Percentiles rank a stretch among this genome's conserved stretches.
Conservation (phyloP, 2,329 filamentous ascomycete species). For the Scopulariopsis brevicaulis region DNA sequence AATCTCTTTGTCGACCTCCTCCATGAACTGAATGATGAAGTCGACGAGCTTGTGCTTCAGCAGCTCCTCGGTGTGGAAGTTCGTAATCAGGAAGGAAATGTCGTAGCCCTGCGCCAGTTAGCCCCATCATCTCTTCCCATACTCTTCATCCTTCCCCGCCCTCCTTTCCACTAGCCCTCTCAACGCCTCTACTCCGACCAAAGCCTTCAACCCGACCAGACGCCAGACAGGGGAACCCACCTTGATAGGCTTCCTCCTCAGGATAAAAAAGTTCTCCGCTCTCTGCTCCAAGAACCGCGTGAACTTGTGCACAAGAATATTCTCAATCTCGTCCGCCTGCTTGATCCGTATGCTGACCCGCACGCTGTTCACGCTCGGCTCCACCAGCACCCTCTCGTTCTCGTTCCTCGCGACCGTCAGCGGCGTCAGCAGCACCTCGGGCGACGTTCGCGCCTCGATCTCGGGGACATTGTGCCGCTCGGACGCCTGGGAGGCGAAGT, state of each 20-base stretch:
- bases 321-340: constrained; percentile 97
- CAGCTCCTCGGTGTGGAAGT: constrained; percentile 98
- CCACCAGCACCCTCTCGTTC: constrained; percentile 91
- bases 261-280: constrained; percentile 93
- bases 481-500: constrained; percentile 94
- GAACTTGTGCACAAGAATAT: constrained; percentile 97
- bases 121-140: neutral
- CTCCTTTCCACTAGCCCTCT: neutral
- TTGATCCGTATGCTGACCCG: constrained; percentile 98
- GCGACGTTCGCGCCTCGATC: constrained; percentile 84
- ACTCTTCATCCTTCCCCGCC: neutral
- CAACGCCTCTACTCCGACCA: neutral
- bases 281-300: constrained; percentile 92
- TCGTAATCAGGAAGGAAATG: constrained; percentile 97
- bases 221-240: constrained; percentile 30
- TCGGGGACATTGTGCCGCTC: constrained; percentile 98
- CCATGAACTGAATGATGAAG: constrained; percentile 99
- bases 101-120: constrained; percentile 67
- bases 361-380: constrained; percentile 94
- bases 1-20: constrained; percentile 99
- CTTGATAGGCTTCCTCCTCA: constrained; percentile 90
- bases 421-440: constrained; percentile 87
- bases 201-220: neutral
- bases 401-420: constrained; percentile 89
- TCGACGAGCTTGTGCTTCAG: constrained; percentile 98